phyloP scores from a whole-genome alignment of 495 filamentous ascomycete genomes.

The Hypoxylon fragiforme region DNA sequence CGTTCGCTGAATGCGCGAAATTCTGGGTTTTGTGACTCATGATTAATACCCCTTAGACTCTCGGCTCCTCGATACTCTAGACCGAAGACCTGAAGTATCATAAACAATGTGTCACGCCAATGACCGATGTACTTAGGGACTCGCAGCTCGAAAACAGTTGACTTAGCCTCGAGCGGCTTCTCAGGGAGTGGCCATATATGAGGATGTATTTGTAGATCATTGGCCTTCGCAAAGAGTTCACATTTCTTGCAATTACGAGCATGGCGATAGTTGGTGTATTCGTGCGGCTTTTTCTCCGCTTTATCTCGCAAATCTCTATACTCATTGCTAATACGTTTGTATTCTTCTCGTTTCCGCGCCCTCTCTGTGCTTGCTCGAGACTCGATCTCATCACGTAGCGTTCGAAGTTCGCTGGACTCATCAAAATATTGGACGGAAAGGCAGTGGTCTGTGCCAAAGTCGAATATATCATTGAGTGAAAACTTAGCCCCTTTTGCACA shows the following conservation, averaged over 20 bases:
- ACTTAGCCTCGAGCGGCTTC: slow-evolving; percentile 39
- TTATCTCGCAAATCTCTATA: too few relatives aligned
- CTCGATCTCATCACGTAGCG: slow-evolving; percentile 46
- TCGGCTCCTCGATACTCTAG: slow-evolving; percentile 5
- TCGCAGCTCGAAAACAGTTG: slow-evolving; percentile 61
- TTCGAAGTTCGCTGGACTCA: slow-evolving; percentile 48
- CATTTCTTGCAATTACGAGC: slow-evolving; percentile 41
- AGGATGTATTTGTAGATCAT: slow-evolving; percentile 50
- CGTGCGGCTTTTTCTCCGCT: slow-evolving; percentile 41
- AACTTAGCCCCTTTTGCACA: slow-evolving; percentile 24
- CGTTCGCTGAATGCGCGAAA: background rate
- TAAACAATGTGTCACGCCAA: slow-evolving; percentile 59
- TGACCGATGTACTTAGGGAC: slow-evolving; percentile 47
- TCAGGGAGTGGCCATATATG: slow-evolving; percentile 68
- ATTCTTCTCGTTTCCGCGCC: slow-evolving; percentile 49
- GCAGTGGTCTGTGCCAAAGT: slow-evolving; percentile 28
- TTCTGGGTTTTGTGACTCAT: too few relatives aligned
- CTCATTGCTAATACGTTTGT: too few relatives aligned
- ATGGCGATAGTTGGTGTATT: slow-evolving; percentile 34
- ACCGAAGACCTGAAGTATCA: slow-evolving; percentile 48
- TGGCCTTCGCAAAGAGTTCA: slow-evolving; percentile 25
- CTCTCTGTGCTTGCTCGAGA: slow-evolving; percentile 35
- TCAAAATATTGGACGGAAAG: slow-evolving; percentile 62
- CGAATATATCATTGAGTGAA: slow-evolving; percentile 40
- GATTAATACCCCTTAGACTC: too few relatives aligned